phyloP scores from a whole-genome alignment of 208 protist genomes.

The Chromosphaera perkinsii region DNA sequence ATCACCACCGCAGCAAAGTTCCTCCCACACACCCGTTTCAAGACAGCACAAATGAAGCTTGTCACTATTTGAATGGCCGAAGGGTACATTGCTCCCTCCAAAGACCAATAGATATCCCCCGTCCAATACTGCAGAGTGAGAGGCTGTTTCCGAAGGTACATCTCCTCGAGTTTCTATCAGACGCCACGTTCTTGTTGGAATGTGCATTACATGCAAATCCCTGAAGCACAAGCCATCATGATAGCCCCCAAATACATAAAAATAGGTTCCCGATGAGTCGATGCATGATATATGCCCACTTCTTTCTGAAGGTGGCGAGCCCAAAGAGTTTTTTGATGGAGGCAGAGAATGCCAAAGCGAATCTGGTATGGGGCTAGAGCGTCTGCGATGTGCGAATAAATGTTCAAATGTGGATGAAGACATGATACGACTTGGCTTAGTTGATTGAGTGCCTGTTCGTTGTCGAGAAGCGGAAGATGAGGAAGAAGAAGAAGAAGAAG shows the following conservation, averaged over 20 bases:
- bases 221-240: conserved; percentile 25
- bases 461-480: no score
- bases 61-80: conserved; percentile 20
- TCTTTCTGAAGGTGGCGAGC: conserved; percentile 6
- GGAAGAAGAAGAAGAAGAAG: no score
- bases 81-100: conserved; percentile 19
- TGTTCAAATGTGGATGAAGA: no score
- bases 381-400: no score
- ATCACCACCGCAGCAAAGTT: not conserved
- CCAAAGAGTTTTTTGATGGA: no score
- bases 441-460: no score
- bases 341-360: no score
- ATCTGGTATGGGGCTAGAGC: no score
- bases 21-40: not conserved
- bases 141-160: conserved; percentile 8
- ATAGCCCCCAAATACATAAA: conserved; percentile 40
- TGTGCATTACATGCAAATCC: conserved; percentile 20
- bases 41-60: conserved; percentile 17
- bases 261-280: conserved; percentile 6
- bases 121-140: conserved; percentile 12
- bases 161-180: conserved; percentile 8
- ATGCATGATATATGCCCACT: conserved; percentile 26
- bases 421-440: no score
- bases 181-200: conserved; percentile 6
- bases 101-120: conserved; percentile 10